These are phyloP conservation scores for Starmerella potacharoeniae DNA, from an alignment of 805 yeast species.

Conservation along the genomic window DNA sequence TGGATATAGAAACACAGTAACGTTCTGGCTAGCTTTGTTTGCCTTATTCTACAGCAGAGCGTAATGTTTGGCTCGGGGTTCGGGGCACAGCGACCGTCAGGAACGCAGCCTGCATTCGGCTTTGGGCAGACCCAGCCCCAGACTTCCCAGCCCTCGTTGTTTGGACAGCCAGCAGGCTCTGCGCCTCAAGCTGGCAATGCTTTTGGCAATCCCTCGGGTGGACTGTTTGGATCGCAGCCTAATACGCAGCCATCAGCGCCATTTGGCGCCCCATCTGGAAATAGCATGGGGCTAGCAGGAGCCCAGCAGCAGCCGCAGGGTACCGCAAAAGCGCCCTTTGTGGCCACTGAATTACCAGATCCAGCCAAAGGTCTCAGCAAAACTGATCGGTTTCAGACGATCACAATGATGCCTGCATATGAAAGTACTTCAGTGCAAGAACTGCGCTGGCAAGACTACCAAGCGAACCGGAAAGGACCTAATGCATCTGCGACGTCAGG, in stretches of 20 bases:
- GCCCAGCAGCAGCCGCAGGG: constrained; percentile 15
- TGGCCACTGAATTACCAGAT: constrained; percentile 51
- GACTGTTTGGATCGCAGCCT: constrained; percentile 16
- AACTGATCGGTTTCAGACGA: constrained; percentile 49
- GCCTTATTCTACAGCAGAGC: neutral
- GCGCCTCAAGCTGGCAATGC: constrained; percentile 14
- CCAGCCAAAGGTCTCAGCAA: constrained; percentile 17
- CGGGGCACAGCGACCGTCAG: constrained; percentile 16
- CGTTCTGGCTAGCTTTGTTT: neutral
- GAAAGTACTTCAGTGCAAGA: constrained; percentile 74
- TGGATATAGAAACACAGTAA: neutral
- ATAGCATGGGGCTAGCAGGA: constrained; percentile 18
- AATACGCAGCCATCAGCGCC: constrained; percentile 1
- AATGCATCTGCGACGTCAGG: neutral
- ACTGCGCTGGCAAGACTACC: constrained; percentile 78
- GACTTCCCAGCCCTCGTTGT: constrained; percentile 10
- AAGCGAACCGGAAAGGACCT: constrained; percentile 44
- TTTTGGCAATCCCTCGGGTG: constrained; percentile 19
- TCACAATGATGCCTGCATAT: constrained; percentile 86
- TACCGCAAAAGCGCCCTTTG: constrained; percentile 47
- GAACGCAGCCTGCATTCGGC: constrained; percentile 9
- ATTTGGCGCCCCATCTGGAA: constrained; percentile 27
- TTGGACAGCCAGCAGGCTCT: constrained; percentile 12
- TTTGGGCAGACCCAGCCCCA: constrained; percentile 20
- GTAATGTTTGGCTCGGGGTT: constrained; percentile 13